These are phyloP conservation scores for Yamadazyma blattariae DNA, from an alignment of 1,139 yeast genomes.

Conservation along the genomic window DNA sequence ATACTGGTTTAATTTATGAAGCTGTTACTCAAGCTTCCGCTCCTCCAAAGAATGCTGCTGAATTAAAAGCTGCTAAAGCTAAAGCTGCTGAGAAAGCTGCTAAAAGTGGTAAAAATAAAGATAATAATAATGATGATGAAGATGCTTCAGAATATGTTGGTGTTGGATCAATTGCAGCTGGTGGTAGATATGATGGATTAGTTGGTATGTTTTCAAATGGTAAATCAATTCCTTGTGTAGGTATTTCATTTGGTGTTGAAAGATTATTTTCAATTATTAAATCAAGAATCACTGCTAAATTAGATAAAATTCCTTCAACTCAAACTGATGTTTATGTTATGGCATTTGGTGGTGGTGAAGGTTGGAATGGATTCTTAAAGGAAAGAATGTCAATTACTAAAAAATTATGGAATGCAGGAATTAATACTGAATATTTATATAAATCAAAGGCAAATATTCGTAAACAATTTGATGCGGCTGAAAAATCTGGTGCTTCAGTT, in stretches of 20 bases:
- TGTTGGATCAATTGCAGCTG: conserved; percentile 97
- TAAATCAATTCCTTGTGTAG: conserved; percentile 95
- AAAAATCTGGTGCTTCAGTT: conserved; percentile 83
- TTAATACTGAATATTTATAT: conserved; percentile 87
- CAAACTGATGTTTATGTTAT: conserved; percentile 91
- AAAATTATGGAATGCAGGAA: conserved; percentile 80
- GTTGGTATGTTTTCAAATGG: conserved; percentile 97
- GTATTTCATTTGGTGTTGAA: conserved; percentile 95
- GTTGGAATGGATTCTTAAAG: conserved; percentile 86
- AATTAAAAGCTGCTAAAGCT: conserved; percentile 48
- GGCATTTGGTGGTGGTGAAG: conserved; percentile 99
- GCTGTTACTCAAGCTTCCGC: conserved; percentile 95
- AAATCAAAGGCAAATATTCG: conserved; percentile 91
- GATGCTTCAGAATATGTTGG: conserved; percentile 97
- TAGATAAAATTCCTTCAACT: conserved; percentile 65
- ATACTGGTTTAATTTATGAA: conserved; percentile 94
- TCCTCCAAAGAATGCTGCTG: conserved; percentile 79
- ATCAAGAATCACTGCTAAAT: conserved; percentile 60
- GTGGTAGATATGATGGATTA: conserved; percentile 94
- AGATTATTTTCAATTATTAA: conserved; percentile 87
- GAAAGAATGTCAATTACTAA: conserved; percentile 89
- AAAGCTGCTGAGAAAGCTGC: background rate
- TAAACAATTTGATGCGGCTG: conserved; percentile 97
- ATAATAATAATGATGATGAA: conserved; percentile 45
- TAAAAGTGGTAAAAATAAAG: conserved; percentile 18